Evolutionary conservation across 2,329 filamentous ascomycete genomes (phyloP).

Genomic region (Trichothecium roseum): DNA sequence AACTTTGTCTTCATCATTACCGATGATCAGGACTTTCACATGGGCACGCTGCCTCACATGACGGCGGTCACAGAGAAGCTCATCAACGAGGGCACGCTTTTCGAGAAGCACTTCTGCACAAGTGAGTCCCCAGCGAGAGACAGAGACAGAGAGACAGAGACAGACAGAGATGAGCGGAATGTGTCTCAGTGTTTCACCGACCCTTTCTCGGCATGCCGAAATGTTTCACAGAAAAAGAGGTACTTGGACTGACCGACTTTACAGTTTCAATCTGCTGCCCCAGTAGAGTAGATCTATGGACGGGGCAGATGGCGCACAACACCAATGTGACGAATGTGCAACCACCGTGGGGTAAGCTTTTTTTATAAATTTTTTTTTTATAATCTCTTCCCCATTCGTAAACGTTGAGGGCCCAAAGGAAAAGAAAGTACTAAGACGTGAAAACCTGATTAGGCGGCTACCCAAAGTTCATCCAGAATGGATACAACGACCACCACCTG

Average conservation of each 20-base stretch:
- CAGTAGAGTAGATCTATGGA: conserved; percentile 4
- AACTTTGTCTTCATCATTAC: conserved; percentile 53
- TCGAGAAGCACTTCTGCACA: conserved; percentile 11
- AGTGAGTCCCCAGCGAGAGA: too few species aligned
- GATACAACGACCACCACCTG: conserved; percentile 37
- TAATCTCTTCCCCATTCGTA: too few species aligned
- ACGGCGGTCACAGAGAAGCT: conserved; percentile 40
- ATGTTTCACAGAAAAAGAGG: too few species aligned
- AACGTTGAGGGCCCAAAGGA: too few species aligned
- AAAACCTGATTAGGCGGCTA: conserved; percentile 19
- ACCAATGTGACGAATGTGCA: conserved; percentile 7
- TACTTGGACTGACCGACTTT: background rate
- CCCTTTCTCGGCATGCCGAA: too few species aligned
- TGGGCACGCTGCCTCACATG: conserved; percentile 45
- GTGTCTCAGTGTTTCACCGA: background rate
- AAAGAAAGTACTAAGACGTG: too few species aligned
- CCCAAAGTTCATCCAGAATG: conserved; percentile 37
- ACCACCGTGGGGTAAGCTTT: conserved; percentile 2
- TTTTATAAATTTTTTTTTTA: too few species aligned
- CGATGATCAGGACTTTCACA: conserved; percentile 49
- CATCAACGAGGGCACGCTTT: conserved; percentile 40
- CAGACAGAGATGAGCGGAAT: too few species aligned
- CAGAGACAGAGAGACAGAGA: too few species aligned
- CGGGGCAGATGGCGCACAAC: conserved; percentile 5
- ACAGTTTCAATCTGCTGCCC: conserved; percentile 6